phyloP scores from a whole-genome alignment of 169 alveolate genomes.

The Plasmodium sp. region DNA sequence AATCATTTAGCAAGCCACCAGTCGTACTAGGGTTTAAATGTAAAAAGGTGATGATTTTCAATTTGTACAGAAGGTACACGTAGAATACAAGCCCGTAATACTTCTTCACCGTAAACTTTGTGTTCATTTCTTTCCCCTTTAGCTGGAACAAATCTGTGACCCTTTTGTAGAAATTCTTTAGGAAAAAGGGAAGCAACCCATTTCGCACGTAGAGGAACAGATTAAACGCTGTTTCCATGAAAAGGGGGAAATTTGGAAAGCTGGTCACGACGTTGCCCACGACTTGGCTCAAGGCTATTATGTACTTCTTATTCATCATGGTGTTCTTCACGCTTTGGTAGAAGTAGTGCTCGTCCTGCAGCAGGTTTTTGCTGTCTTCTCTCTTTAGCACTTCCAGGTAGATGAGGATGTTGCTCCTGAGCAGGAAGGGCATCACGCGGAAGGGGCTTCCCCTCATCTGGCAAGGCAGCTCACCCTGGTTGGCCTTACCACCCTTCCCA shows the following conservation, averaged over 20 bases:
- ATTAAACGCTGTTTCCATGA: constrained; percentile 18
- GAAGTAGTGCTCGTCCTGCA: constrained; percentile 30
- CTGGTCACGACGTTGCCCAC: neutral
- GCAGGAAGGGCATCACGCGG: neutral
- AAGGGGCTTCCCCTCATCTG: no score
- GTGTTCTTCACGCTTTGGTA: neutral
- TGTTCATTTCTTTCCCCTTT: constrained; percentile 19
- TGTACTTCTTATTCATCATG: constrained; percentile 31
- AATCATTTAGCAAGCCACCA: constrained; percentile 10
- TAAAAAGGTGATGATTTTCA: constrained; percentile 15
- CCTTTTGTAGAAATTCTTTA: constrained; percentile 20
- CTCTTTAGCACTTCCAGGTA: constrained; percentile 28
- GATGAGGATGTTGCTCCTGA: constrained; percentile 19
- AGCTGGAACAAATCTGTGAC: neutral
- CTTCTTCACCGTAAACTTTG: constrained; percentile 44
- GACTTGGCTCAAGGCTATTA: neutral
- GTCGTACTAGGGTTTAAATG: neutral
- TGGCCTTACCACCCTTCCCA: neutral
- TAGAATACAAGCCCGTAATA: constrained; percentile 25
- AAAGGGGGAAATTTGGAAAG: constrained; percentile 25
- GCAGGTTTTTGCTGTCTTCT: constrained; percentile 5
- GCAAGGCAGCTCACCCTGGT: neutral
- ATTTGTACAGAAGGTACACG: constrained; percentile 38
- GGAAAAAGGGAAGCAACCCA: constrained; percentile 1
- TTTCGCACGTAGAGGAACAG: constrained; percentile 34